Conservation (phyloP, 169 alveolate genomes). For the Babesia ovis region DNA sequence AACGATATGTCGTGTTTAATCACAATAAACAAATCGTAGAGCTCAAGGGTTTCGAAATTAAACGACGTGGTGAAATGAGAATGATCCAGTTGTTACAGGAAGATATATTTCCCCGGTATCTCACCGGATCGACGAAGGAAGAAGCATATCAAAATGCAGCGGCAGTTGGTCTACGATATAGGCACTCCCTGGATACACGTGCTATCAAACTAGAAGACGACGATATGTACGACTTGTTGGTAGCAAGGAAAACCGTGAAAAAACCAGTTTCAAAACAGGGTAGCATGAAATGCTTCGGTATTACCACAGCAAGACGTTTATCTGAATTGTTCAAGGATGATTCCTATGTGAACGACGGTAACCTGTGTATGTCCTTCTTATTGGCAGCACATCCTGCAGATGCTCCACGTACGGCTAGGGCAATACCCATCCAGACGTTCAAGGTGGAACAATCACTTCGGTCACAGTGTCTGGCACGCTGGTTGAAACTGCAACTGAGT, state of each 20-base stretch:
- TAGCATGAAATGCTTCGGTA: conserved; percentile 89
- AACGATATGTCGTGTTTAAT: conserved; percentile 95
- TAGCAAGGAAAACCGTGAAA: conserved; percentile 89
- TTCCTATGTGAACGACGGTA: conserved; percentile 79
- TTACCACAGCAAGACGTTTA: conserved; percentile 93
- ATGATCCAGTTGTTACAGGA: conserved; percentile 95
- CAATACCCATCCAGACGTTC: conserved; percentile 93
- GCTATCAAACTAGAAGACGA: conserved; percentile 89
- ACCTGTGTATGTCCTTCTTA: conserved; percentile 87
- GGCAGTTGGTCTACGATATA: conserved; percentile 90
- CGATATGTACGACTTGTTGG: conserved; percentile 91
- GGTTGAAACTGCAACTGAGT: conserved; percentile 83
- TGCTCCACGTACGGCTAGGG: conserved; percentile 93
- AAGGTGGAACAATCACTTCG: conserved; percentile 80
- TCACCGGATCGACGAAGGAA: conserved; percentile 89
- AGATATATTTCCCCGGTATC: conserved; percentile 93
- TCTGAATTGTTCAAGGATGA: conserved; percentile 89
- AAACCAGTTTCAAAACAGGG: conserved; percentile 91
- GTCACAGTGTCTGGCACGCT: conserved; percentile 75
- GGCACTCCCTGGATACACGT: conserved; percentile 85
- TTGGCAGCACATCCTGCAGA: conserved; percentile 91
- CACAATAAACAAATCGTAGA: conserved; percentile 91
- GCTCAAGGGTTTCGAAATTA: conserved; percentile 95
- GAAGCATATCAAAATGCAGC: conserved; percentile 95
- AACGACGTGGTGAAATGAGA: conserved; percentile 98